Evolutionary conservation across 352 stramenopile genomes (phyloP).

Genomic region (Phytopythium kandeliae): DNA sequence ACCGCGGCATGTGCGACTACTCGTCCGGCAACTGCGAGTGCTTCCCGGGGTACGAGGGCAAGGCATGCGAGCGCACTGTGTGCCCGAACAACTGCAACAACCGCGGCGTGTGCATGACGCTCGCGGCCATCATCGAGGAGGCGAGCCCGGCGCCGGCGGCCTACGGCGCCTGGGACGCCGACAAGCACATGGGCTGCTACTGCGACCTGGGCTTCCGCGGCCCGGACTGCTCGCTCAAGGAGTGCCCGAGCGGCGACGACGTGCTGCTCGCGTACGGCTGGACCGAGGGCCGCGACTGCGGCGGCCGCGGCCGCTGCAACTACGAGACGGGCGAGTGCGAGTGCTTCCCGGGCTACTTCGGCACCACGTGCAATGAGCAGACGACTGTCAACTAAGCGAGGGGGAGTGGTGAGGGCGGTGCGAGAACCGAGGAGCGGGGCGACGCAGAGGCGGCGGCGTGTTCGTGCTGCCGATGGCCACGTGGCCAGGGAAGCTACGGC

Average conservation of each 20-base stretch:
- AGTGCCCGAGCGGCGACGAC: conserved; percentile 91
- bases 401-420: background rate
- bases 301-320: conserved; percentile 94
- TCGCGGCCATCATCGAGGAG: conserved; percentile 73
- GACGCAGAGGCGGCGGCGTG: background rate
- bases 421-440: background rate
- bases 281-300: conserved; percentile 84
- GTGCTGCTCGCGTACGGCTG: conserved; percentile 84
- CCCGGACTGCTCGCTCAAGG: conserved; percentile 93
- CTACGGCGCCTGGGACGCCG: conserved; percentile 87
- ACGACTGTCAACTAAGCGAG: conserved; percentile 68
- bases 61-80: conserved; percentile 87
- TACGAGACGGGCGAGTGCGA: conserved; percentile 90
- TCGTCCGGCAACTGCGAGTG: conserved; percentile 87
- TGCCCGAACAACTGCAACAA: conserved; percentile 95
- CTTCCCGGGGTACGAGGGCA: conserved; percentile 87
- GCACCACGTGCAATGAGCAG: conserved; percentile 86
- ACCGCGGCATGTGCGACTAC: conserved; percentile 91
- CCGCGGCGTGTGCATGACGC: conserved; percentile 91
- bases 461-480: background rate
- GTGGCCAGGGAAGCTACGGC: background rate
- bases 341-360: conserved; percentile 95
- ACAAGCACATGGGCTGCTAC: conserved; percentile 93
- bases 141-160: background rate
- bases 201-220: conserved; percentile 94